Conservation (phyloP, 2,329 filamentous ascomycete species). For the Xylogone sp. region DNA sequence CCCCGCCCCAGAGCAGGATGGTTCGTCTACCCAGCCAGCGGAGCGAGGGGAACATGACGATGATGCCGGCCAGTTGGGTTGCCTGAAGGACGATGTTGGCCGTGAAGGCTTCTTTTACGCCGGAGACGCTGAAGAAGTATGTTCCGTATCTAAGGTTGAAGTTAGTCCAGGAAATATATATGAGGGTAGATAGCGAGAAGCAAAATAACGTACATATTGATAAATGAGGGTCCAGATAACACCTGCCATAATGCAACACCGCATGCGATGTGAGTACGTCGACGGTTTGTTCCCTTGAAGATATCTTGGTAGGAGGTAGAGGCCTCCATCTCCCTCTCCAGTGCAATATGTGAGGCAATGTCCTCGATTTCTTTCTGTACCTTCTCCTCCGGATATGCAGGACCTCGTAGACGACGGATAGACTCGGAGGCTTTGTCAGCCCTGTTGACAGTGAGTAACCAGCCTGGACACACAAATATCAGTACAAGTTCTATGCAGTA, state of each 20-base stretch:
- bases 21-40: slow-evolving; percentile 36
- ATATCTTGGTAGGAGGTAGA: slow-evolving; percentile 38
- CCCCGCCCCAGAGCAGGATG: slow-evolving; percentile 36
- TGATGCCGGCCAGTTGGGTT: slow-evolving; percentile 45
- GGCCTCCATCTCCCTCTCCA: background rate
- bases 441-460: background rate
- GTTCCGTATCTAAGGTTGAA: slow-evolving; percentile 14
- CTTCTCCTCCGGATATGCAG: background rate
- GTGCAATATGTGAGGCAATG: background rate
- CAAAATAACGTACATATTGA: slow-evolving; percentile 60
- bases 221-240: slow-evolving; percentile 53
- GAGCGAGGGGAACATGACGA: slow-evolving; percentile 43
- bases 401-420: background rate
- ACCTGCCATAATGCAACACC: slow-evolving; percentile 39
- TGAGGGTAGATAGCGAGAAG: slow-evolving; percentile 35
- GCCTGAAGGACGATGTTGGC: slow-evolving; percentile 43
- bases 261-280: slow-evolving; percentile 43
- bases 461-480: background rate
- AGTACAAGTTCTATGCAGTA: background rate
- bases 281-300: slow-evolving; percentile 43
- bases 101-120: slow-evolving; percentile 39
- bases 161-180: slow-evolving; percentile 34
- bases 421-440: background rate
- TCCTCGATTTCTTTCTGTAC: background rate
- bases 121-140: background rate